Base-by-base conservation (phyloP, 164 flowering plant species). In the Magnolia sinica region DNA sequence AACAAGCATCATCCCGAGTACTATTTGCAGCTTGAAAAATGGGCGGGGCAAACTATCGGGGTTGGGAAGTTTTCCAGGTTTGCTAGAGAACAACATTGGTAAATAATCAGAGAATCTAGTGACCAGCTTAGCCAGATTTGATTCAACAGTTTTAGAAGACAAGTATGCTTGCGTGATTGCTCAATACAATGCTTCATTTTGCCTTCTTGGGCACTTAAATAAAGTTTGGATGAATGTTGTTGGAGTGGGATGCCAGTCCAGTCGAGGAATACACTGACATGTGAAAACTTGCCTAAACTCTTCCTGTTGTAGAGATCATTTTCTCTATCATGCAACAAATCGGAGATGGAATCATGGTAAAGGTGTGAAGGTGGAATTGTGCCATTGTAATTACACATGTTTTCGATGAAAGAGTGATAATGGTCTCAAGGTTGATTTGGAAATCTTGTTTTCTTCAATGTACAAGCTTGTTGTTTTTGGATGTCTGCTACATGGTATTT, bases 151-250 rank as follows among this genome's bases (percentile, higher is more conserved):
- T 69, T 65, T 84, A 1, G 84, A 78, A 4, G 83, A 87, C 61
- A 75, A 78, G 23, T 81, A 85, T 72, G 89, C 91, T 13, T 93
- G 91, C 84, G 87, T 91, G 1, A 89, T 93, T 61, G 93, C 96
- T 3, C 96, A 93, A 82, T 93, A 93, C 69, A 81, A 80, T 83
- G 81, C 92, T 63, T 95, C 94, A 0, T 88, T 91, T 74, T 79
- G 74, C 77, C 7, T 88, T 24, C 70, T 84, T 68, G 88, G 89
- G 22, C 92, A 95, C 9, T 78, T 83, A 2, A 93, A 93, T 82
- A 95, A 93, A 79, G 92, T 93, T 1, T 93, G 94, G 98, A 91
- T 89, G 65, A 90, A 91, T 73, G 79, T 91, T 70, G 72, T 76
- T 67, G 69, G 63, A 69, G 76, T 73, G 29, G 84, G 81, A 23